Percentiles rank a stretch among this genome's conserved stretches.
Evolutionary conservation across 768 basidiomycete species (phyloP).

Genomic region (Amanita subjunquillea): DNA sequence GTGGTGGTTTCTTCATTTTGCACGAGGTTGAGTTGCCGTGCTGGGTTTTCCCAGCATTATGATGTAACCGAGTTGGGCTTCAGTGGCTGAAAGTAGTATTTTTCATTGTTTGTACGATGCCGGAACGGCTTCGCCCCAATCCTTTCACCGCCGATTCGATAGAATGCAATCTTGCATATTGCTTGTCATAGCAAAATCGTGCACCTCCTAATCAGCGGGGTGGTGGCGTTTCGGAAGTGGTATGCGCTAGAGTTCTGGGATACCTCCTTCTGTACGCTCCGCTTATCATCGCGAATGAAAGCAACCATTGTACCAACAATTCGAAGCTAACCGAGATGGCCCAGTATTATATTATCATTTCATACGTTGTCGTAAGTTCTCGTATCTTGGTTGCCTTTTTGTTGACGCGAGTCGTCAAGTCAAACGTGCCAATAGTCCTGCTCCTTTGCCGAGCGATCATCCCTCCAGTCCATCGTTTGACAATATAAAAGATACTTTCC

Average conservation of each 20-base stretch:
- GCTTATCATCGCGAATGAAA: neutral
- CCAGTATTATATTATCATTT: neutral
- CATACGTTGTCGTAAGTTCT: neutral
- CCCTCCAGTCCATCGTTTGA: neutral
- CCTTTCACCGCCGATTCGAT: neutral
- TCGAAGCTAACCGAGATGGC: neutral
- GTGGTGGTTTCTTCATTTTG: too few species aligned
- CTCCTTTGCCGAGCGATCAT: neutral
- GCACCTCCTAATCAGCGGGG: neutral
- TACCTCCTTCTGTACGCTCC: too few species aligned
- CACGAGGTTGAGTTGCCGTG: too few species aligned
- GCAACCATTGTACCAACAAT: neutral
- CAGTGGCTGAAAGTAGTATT: too few species aligned
- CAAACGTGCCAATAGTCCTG: neutral
- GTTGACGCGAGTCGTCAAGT: too few species aligned
- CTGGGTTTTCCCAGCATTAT: too few species aligned
- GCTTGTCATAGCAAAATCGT: neutral
- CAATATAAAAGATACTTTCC: neutral
- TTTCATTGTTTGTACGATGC: too few species aligned
- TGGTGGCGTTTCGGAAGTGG: neutral
- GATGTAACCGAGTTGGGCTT: too few species aligned
- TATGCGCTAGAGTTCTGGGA: too few species aligned
- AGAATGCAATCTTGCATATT: neutral
- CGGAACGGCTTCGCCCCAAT: neutral
- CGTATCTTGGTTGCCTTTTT: neutral